Conservation (phyloP, 140 eudicot species). For the Ambrosia hybrid region DNA sequence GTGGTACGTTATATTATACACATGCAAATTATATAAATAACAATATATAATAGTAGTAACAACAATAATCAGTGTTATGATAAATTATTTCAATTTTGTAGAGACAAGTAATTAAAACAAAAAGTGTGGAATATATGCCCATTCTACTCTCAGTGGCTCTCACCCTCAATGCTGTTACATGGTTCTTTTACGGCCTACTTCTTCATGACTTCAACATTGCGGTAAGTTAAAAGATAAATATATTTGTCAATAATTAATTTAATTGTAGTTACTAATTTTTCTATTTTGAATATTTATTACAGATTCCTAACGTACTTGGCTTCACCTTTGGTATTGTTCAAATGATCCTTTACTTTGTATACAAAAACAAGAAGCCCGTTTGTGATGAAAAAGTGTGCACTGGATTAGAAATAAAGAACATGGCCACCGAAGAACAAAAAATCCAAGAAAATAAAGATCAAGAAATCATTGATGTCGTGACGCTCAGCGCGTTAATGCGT, state of each 20-base stretch:
- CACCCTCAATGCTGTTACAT: constrained; percentile 58
- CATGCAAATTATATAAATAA: not conserved
- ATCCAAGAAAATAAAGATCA: constrained; percentile 39
- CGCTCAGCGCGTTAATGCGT: constrained; percentile 41
- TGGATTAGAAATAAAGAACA: constrained; percentile 20
- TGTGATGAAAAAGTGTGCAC: constrained; percentile 34
- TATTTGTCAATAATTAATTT: not conserved
- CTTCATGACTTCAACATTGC: constrained; percentile 56
- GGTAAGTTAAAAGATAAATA: constrained; percentile 28
- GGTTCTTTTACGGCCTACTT: constrained; percentile 75
- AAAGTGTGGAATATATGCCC: constrained; percentile 77
- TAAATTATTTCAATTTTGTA: constrained; percentile 23
- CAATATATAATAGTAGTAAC: no score
- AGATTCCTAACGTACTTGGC: constrained; percentile 76
- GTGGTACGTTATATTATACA: constrained; percentile 46
- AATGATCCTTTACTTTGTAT: constrained; percentile 55
- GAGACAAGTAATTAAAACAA: constrained; percentile 67
- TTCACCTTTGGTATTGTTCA: constrained; percentile 59
- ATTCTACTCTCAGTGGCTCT: constrained; percentile 50
- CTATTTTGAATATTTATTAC: not conserved
- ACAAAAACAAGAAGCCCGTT: constrained; percentile 45
- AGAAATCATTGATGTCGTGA: constrained; percentile 47
- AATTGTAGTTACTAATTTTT: no score
- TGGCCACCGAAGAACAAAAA: constrained; percentile 26
- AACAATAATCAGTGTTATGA: not conserved